Percentiles rank a stretch among this genome's conserved stretches.
Evolutionary conservation across 257 asterid genomes (phyloP).

Genomic region (Solanum bulbocastanum): DNA sequence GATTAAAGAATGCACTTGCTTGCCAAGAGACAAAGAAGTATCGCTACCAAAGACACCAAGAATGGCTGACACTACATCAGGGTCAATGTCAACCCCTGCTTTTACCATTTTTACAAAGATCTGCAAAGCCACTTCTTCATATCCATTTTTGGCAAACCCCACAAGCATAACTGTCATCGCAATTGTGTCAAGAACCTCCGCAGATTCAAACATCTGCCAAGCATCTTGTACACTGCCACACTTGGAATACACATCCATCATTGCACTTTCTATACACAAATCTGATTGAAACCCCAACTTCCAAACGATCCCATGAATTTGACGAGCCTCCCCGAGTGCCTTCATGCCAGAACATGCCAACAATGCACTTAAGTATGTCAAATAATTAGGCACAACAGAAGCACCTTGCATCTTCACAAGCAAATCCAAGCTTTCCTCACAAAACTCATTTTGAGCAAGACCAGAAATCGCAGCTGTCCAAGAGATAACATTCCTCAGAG

Average conservation of each 20-base stretch:
- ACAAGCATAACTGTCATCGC: slow-evolving; percentile 66
- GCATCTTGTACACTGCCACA: slow-evolving; percentile 54
- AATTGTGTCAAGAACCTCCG: slow-evolving; percentile 53
- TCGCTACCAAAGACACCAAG: slow-evolving; percentile 52
- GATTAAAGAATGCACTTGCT: slow-evolving; percentile 62
- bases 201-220: slow-evolving; percentile 67
- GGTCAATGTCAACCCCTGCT: slow-evolving; percentile 41
- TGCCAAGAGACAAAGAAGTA: slow-evolving; percentile 51
- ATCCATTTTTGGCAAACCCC: slow-evolving; percentile 70
- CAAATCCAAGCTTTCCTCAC: slow-evolving; percentile 50
- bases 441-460: slow-evolving; percentile 46
- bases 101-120: slow-evolving; percentile 58
- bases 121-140: slow-evolving; percentile 59
- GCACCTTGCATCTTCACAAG: slow-evolving; percentile 42
- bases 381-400: slow-evolving; percentile 37
- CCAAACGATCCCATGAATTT: slow-evolving; percentile 55
- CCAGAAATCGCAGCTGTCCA: slow-evolving; percentile 88
- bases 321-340: slow-evolving; percentile 56
- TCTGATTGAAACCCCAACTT: slow-evolving; percentile 68
- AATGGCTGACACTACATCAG: slow-evolving; percentile 55
- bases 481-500: slow-evolving; percentile 60
- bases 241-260: slow-evolving; percentile 89
- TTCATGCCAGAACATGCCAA: slow-evolving; percentile 69
- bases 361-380: slow-evolving; percentile 61
- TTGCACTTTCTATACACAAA: slow-evolving; percentile 54